Evolutionary conservation across 805 yeast genomes (phyloP).

Genomic region (Candida namnaoensis): DNA sequence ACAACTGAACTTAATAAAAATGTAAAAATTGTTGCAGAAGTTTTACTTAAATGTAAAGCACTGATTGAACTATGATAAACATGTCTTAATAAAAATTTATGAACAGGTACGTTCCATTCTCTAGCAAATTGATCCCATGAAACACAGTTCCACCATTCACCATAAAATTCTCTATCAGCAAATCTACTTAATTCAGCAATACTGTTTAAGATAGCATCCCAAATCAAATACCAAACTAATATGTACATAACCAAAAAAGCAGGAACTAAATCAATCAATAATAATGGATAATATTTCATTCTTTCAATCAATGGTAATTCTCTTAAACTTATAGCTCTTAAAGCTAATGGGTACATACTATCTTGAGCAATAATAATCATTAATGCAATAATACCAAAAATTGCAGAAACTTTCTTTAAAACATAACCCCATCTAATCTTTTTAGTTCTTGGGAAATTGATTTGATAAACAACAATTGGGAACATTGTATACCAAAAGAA

Average conservation of each 20-base stretch:
- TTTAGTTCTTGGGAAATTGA: constrained; percentile 72
- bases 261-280: constrained; percentile 68
- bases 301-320: constrained; percentile 37
- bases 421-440: constrained; percentile 64
- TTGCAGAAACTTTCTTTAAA: constrained; percentile 61
- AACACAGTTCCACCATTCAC: constrained; percentile 96
- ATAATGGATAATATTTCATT: constrained; percentile 39
- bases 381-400: constrained; percentile 77
- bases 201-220: constrained; percentile 90
- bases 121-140: constrained; percentile 92
- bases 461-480: constrained; percentile 82
- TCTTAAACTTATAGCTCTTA: constrained; percentile 47
- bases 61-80: constrained; percentile 89
- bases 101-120: constrained; percentile 94
- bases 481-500: constrained; percentile 77
- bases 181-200: constrained; percentile 82
- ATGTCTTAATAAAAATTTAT: constrained; percentile 79
- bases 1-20: constrained; percentile 72
- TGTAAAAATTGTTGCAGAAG: constrained; percentile 67
- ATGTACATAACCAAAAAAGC: constrained; percentile 71
- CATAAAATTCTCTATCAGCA: constrained; percentile 90
- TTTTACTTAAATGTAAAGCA: constrained; percentile 55
- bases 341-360: constrained; percentile 64
- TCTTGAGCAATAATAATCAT: constrained; percentile 79
- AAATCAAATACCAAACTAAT: constrained; percentile 77